Evolutionary conservation across 345 rosid genomes (phyloP), one percentile per base, ranked within the genome.

Genomic region (Aurinia saxatilis): DNA sequence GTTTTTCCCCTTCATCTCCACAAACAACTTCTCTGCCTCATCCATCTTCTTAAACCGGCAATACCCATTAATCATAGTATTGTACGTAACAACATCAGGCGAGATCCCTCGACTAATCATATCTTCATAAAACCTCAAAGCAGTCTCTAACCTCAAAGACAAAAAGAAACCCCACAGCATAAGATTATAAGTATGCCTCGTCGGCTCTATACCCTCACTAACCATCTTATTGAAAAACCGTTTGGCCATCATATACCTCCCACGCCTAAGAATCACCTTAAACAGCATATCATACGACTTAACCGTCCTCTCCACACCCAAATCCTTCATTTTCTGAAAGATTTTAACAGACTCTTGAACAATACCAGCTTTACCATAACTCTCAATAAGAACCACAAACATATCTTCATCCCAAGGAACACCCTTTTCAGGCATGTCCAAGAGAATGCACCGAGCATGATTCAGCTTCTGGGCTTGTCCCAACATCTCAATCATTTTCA

Each of bases 171-270:
- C 98, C 95, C 96, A 88, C 15, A 91, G 63, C 90, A 91, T 71
- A 6, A 88, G 41, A 67, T 88, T 91, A 45, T 86, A 91, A 29
- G 96, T 91, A 35, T 86, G 95, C 53, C 81, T 57, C 13, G 86
- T 65, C 0, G 96, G 98, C 71, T 80, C 88, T 19, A 88, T 72
- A 65, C 98, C 92, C 65, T 86, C 95, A 61, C 62, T 67, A 19
- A 84, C 11, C 98, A 91, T 88, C 71, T 72, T 79, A 58, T 88
- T 91, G 49, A 88, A 91, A 40, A 73, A 82, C 73, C 96, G 77
- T 63, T 91, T 86, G 8, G 92, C 96, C 98, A 91, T 91, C 96
- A 86, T 83, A 70, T 88, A 86, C 50, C 96, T 41, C 8, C 98
- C 92, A 12, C 87, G 81, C 75, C 90, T 82, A 50, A 91, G 16